Evolutionary conservation across 208 protist species (phyloP).

Genomic region (Zelonia costaricensis): DNA sequence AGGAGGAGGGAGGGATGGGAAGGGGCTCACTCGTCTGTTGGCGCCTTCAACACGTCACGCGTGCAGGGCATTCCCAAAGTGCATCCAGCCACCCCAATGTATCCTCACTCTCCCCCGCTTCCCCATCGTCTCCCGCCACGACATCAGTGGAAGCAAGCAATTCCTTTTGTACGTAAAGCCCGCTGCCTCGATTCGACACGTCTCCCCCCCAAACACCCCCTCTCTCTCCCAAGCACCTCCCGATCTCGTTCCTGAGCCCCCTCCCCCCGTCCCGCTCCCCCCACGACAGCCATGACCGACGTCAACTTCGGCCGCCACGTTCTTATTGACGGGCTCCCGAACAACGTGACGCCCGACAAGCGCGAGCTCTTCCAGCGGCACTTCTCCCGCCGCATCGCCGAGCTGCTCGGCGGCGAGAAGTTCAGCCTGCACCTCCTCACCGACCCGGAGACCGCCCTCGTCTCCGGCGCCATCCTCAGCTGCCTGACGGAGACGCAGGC

Average conservation of each 20-base stretch:
- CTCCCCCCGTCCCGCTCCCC: neutral
- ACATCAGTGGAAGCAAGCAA: too few relatives aligned
- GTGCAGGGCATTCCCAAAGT: too few relatives aligned
- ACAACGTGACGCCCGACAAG: slow-evolving; percentile 88
- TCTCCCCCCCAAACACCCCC: too few relatives aligned
- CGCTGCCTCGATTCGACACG: too few relatives aligned
- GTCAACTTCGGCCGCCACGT: slow-evolving; percentile 67
- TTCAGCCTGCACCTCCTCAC: slow-evolving; percentile 77
- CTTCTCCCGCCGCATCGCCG: slow-evolving; percentile 60
- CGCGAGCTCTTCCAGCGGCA: slow-evolving; percentile 59
- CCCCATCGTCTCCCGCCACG: too few relatives aligned
- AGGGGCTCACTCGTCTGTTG: too few relatives aligned
- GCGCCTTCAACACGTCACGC: too few relatives aligned
- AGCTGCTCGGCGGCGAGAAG: slow-evolving; percentile 68
- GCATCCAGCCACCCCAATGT: too few relatives aligned
- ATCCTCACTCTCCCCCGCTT: too few relatives aligned
- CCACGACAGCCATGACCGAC: slow-evolving; percentile 24
- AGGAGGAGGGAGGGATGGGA: too few relatives aligned
- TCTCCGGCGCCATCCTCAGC: slow-evolving; percentile 80
- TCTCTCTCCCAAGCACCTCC: neutral
- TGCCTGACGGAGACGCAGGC: slow-evolving; percentile 69
- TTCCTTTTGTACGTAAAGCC: too few relatives aligned
- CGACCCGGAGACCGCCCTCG: slow-evolving; percentile 59
- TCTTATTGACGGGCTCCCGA: slow-evolving; percentile 78
- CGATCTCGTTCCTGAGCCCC: neutral